phyloP scores from a whole-genome alignment of 2,329 filamentous ascomycete species.

The Paracorniculantispora psalliotae region DNA sequence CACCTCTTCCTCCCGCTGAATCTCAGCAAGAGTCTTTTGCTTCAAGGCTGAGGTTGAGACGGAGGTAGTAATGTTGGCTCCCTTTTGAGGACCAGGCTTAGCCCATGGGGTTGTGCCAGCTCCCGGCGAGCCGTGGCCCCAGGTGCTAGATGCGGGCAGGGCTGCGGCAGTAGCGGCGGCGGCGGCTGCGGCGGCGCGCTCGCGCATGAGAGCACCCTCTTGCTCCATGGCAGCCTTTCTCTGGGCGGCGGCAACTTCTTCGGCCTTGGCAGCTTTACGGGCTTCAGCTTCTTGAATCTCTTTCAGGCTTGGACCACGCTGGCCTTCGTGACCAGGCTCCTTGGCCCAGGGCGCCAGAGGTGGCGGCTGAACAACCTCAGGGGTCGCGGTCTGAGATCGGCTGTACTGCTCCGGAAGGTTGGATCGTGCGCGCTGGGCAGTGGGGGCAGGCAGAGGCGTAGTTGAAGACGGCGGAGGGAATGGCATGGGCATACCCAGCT shows the following conservation, averaged over 20 bases:
- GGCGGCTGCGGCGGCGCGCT: conserved; percentile 54
- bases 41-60: conserved; percentile 25
- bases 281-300: conserved; percentile 97
- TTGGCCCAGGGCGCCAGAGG: conserved; percentile 94
- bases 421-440: conserved; percentile 77
- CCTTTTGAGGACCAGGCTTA: conserved; percentile 53
- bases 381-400: conserved; percentile 74
- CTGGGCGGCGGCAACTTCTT: conserved; percentile 72
- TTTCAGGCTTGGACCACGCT: conserved; percentile 86
- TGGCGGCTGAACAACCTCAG: conserved; percentile 55
- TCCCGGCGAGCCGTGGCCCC: conserved; percentile 74
- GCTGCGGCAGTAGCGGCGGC: conserved; percentile 62
- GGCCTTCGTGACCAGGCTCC: conserved; percentile 62
- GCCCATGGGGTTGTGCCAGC: conserved; percentile 62
- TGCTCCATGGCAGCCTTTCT: conserved; percentile 76
- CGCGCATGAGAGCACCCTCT: conserved; percentile 58
- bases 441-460: conserved; percentile 82
- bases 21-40: conserved; percentile 93
- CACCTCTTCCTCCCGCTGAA: conserved; percentile 91
- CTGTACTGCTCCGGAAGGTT: conserved; percentile 73
- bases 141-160: conserved; percentile 82
- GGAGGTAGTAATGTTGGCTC: conserved; percentile 17
- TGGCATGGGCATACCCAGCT: conserved; percentile 66
- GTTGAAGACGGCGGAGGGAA: conserved; percentile 67
- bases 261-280: conserved; percentile 82